These are phyloP conservation scores for Colletotrichum phormii DNA, from an alignment of 2,329 filamentous ascomycete genomes.

Conservation along the genomic window DNA sequence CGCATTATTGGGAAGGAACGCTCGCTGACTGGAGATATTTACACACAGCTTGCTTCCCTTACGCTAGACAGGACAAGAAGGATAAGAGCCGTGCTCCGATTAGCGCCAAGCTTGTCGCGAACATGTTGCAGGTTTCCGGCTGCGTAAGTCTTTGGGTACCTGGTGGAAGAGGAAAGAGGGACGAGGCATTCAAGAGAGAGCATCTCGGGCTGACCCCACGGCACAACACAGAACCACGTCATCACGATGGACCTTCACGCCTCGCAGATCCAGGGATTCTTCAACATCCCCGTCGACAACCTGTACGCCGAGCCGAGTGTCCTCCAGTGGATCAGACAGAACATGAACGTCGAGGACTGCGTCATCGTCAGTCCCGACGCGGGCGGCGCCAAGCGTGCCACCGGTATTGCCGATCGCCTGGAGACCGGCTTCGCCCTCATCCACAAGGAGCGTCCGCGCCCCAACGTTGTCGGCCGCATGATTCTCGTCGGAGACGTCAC, in stretches of 20 bases:
- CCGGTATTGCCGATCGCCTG: constrained; percentile 85
- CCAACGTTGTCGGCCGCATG: constrained; percentile 92
- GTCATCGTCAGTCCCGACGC: constrained; percentile 91
- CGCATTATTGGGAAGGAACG: neutral
- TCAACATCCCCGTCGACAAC: constrained; percentile 76
- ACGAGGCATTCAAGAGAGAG: neutral
- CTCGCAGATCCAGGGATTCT: constrained; percentile 89
- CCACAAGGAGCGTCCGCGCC: constrained; percentile 75
- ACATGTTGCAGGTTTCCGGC: constrained; percentile 90
- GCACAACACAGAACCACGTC: constrained; percentile 50
- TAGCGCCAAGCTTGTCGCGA: constrained; percentile 88
- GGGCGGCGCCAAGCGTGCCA: constrained; percentile 87
- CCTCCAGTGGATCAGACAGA: constrained; percentile 84
- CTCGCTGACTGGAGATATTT: constrained; percentile 7
- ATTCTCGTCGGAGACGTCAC: constrained; percentile 92
- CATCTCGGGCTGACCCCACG: neutral
- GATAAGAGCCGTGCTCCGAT: constrained; percentile 87
- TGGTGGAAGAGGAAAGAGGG: neutral
- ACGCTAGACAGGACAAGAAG: constrained; percentile 93
- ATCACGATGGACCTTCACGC: constrained; percentile 93
- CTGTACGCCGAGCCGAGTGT: constrained; percentile 90
- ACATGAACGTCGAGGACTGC: constrained; percentile 79
- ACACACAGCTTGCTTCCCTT: constrained; percentile 80
- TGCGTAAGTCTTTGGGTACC: constrained; percentile 53
- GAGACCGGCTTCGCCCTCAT: constrained; percentile 88